A percentile compares a stretch with the other conserved stretches of the same genome.
Evolutionary conservation across 805 yeast genomes (phyloP).

Genomic region (Yamadazyma akitaensis): DNA sequence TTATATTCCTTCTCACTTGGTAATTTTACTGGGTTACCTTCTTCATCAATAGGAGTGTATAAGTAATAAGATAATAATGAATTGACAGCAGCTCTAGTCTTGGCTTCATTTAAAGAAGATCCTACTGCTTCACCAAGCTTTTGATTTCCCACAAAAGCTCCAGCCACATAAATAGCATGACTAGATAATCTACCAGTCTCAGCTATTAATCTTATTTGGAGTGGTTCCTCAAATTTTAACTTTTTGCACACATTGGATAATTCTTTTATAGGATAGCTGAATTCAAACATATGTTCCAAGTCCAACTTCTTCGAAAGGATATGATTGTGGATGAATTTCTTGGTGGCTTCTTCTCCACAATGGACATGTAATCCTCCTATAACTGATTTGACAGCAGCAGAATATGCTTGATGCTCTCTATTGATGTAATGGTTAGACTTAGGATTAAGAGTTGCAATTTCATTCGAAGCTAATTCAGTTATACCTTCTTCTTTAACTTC

Average conservation of each 20-base stretch:
- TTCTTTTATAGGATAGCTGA: conserved; percentile 83
- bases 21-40: conserved; percentile 41
- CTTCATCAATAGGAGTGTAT: conserved; percentile 67
- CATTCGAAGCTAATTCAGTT: conserved; percentile 29
- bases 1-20: conserved; percentile 57
- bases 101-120: conserved; percentile 83
- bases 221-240: conserved; percentile 69
- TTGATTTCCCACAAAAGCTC: conserved; percentile 79
- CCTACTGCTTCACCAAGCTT: conserved; percentile 95
- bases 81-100: conserved; percentile 85
- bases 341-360: conserved; percentile 60
- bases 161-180: conserved; percentile 85
- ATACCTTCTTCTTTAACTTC: conserved; percentile 50
- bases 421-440: conserved; percentile 22
- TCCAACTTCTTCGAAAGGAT: conserved; percentile 81
- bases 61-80: conserved; percentile 91
- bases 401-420: conserved; percentile 46
- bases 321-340: conserved; percentile 67
- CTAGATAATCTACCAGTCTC: conserved; percentile 89
- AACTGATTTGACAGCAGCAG: conserved; percentile 76
- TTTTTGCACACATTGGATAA: conserved; percentile 72
- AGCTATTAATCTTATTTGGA: conserved; percentile 71
- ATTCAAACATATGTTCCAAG: conserved; percentile 68
- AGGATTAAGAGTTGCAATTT: conserved; percentile 17
- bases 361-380: conserved; percentile 81